These are phyloP conservation scores for Umbilicaria muhlenbergii DNA, from an alignment of 495 filamentous ascomycete genomes.

Conservation along the genomic window DNA sequence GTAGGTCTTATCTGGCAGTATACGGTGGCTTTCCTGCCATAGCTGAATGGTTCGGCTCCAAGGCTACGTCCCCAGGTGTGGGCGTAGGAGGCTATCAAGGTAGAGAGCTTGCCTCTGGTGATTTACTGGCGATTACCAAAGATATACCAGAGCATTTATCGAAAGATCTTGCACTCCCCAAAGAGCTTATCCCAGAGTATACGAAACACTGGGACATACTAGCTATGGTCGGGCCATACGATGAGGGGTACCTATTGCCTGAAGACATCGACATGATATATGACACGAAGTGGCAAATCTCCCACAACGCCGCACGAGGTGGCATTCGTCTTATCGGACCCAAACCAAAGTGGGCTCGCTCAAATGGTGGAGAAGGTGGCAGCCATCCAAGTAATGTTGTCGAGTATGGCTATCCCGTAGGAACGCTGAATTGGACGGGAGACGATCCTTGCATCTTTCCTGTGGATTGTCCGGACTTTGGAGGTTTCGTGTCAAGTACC, in stretches of 20 bases:
- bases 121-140: constrained; percentile 27
- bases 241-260: constrained; percentile 33
- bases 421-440: constrained; percentile 40
- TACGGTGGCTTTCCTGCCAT: constrained; percentile 39
- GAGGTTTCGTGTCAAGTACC: constrained; percentile 38
- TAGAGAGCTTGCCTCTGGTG: constrained; percentile 33
- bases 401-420: constrained; percentile 42
- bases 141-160: constrained; percentile 14
- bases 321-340: constrained; percentile 43
- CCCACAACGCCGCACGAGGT: constrained; percentile 41
- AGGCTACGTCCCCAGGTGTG: constrained; percentile 38
- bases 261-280: constrained; percentile 41
- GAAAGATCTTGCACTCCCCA: constrained; percentile 19
- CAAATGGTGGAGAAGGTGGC: constrained; percentile 44
- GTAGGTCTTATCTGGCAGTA: constrained; percentile 41
- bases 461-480: constrained; percentile 41
- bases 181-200: constrained; percentile 27
- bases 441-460: constrained; percentile 43
- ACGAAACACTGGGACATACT: constrained; percentile 30
- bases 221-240: constrained; percentile 41
- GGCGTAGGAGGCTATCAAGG: constrained; percentile 45
- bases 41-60: constrained; percentile 41
- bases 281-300: constrained; percentile 36
- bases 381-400: constrained; percentile 42
- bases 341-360: constrained; percentile 36